phyloP scores from a whole-genome alignment of 352 stramenopile genomes.

The Thraustotheca clavata region DNA sequence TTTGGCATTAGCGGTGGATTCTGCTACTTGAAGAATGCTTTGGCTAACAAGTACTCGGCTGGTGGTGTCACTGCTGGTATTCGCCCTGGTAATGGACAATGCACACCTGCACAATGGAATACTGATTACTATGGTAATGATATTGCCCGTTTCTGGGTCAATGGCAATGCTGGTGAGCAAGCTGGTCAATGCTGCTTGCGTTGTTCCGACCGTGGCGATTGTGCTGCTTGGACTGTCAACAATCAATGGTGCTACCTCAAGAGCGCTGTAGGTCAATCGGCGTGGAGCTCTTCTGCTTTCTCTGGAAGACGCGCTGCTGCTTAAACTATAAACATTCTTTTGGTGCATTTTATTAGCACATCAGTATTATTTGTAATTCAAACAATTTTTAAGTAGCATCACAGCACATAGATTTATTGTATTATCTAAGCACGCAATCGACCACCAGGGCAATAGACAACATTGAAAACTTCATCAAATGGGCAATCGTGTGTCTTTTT shows the following conservation, averaged over 20 bases:
- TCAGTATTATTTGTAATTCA: no score
- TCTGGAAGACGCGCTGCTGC: background rate
- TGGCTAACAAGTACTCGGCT: background rate
- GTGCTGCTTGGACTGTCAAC: background rate
- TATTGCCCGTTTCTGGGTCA: background rate
- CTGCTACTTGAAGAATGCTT: slow-evolving; percentile 5
- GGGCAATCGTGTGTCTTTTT: slow-evolving; percentile 58
- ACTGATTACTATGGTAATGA: background rate
- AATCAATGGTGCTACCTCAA: slow-evolving; percentile 6
- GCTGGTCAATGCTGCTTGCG: background rate
- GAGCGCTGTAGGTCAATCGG: background rate
- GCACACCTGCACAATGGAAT: background rate
- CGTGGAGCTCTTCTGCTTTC: background rate
- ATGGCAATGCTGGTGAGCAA: background rate
- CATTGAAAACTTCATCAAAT: slow-evolving; percentile 28
- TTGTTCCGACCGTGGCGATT: background rate
- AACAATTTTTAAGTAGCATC: no score
- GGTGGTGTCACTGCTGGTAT: background rate
- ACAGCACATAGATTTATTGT: no score
- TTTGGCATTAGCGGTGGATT: background rate
- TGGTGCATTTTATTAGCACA: no score
- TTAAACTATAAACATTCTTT: no score
- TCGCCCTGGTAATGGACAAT: background rate
- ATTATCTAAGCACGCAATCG: background rate
- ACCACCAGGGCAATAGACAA: slow-evolving; percentile 42